Base-by-base conservation (phyloP, 2,329 filamentous ascomycete species). In the Diplodia intermedia region DNA sequence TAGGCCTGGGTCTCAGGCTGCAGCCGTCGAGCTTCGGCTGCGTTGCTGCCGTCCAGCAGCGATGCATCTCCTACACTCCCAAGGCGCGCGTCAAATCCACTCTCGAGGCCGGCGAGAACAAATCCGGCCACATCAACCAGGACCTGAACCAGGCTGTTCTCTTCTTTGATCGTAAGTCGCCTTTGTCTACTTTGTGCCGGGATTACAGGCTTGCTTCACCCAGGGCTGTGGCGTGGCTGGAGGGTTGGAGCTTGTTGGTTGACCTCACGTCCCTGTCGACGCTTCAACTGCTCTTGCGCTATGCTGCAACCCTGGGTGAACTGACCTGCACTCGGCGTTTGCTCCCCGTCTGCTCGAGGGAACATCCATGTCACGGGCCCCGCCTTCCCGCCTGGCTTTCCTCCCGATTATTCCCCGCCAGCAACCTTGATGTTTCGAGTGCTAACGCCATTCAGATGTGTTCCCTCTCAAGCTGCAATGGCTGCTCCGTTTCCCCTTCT, bases 81-180 rank as follows among this genome's bases (percentile, higher is more conserved):
- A 61, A 53, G n/a, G 12, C 26, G 20, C 66, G 36, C 38, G 20
- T 40, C 33, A 68, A 68, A 36, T 68, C 73, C 14, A 78, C 79
- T 8, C 69, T 80, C 1, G 80, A 84, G 68, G 79, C 84, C 12
- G 87, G 86, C 63, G 87, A 88, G 71, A 85, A 91, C 73, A 88
- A 91, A 71, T 88, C 88, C 11, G 94, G 95, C 0, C 93, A 97
- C 74, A 97, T 98, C 72, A 83, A 86, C n/a, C 86, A 91, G 12
- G 85, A 84, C 2, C 81, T 89, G 1, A 91, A 94, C 72, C 92
- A 98, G 81, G 90, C 90, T 0, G 89, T 98, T 55, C 79, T 97
- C 7, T 99, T 96, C 81, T 90, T 98, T 75, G 93, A 97, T 77
- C 97, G 91, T 94, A 80, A 76, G 88, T 75, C 43, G n/a, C 8